Percentiles rank a stretch among this genome's conserved stretches.
Evolutionary conservation across 139 green algal species (phyloP).

Genomic region (Picochlorum costavermella): DNA sequence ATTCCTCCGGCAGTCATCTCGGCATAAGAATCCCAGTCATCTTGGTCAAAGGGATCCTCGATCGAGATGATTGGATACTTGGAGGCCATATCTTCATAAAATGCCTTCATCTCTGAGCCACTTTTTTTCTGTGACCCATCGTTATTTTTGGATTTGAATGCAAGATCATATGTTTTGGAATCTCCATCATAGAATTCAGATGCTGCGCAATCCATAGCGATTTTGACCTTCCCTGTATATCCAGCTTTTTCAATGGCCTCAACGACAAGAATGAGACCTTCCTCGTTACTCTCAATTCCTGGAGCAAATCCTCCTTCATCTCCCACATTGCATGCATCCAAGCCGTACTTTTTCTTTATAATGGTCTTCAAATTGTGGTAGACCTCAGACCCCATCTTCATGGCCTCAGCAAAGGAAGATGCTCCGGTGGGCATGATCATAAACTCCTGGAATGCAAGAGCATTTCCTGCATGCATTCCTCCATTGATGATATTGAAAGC

Average conservation of each 20-base stretch:
- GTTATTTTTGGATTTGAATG: conserved; percentile 82
- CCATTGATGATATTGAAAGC: conserved; percentile 99
- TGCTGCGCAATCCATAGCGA: conserved; percentile 97
- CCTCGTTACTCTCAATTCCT: conserved; percentile 89
- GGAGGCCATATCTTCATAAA: conserved; percentile 76
- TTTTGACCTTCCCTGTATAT: conserved; percentile 93
- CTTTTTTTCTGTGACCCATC: conserved; percentile 80
- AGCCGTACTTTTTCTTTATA: conserved; percentile 98
- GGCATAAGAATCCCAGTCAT: conserved; percentile 85
- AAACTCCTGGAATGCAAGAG: conserved; percentile 96
- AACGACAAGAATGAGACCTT: conserved; percentile 88
- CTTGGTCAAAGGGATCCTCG: conserved; percentile 98
- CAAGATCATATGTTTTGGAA: conserved; percentile 93
- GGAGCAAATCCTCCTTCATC: conserved; percentile 98
- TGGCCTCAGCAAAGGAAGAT: conserved; percentile 81
- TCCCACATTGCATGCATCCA: conserved; percentile 96
- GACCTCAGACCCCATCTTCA: conserved; percentile 76
- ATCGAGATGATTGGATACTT: conserved; percentile 93
- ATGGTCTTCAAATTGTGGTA: conserved; percentile 96
- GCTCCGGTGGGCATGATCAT: conserved; percentile 95
- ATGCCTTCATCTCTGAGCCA: conserved; percentile 20
- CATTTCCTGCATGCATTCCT: conserved; percentile 94
- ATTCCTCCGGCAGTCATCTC: conserved; percentile 61
- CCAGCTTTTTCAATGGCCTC: conserved; percentile 78
- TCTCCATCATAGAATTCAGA: conserved; percentile 88